Percentiles rank a stretch among this genome's conserved stretches.
Evolutionary conservation across 192 early-diverging fungal genomes (phyloP).

Genomic region (Coemansia sp.): DNA sequence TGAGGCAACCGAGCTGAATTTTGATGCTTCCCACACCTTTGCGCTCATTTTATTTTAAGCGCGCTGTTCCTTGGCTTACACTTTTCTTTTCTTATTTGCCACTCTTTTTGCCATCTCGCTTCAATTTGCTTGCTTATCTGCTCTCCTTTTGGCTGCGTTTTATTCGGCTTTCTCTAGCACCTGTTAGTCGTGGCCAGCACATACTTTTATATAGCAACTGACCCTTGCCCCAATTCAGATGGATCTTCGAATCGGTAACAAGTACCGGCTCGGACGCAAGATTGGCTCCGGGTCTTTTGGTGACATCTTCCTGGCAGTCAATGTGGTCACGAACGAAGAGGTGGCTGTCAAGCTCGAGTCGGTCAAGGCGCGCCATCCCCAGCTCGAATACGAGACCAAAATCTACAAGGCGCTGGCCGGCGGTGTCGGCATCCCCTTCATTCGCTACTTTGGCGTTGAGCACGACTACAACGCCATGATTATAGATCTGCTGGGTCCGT

Average conservation of each 20-base stretch:
- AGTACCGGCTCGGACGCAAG: constrained; percentile 92
- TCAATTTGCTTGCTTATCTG: constrained; percentile 10
- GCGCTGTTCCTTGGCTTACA: constrained; percentile 5
- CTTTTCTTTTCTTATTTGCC: constrained; percentile 9
- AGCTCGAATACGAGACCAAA: constrained; percentile 95
- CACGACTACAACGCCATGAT: constrained; percentile 83
- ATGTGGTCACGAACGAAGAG: constrained; percentile 87
- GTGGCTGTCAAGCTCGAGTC: constrained; percentile 98
- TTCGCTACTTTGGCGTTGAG: constrained; percentile 81
- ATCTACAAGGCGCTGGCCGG: constrained; percentile 94
- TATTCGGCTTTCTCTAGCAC: neutral
- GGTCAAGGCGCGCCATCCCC: constrained; percentile 91
- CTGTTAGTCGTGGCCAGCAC: constrained; percentile 12
- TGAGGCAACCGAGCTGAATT: neutral
- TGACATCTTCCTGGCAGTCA: constrained; percentile 92
- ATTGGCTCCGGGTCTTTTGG: constrained; percentile 98
- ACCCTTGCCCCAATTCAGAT: constrained; percentile 35
- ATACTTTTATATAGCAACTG: constrained; percentile 8
- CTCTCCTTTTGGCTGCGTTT: neutral
- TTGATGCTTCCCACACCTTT: no score
- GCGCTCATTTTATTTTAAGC: constrained; percentile 6
- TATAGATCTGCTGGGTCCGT: constrained; percentile 89
- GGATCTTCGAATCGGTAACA: constrained; percentile 88
- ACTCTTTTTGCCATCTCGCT: constrained; percentile 3
- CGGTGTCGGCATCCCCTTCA: constrained; percentile 86